Base-by-base conservation (phyloP, 352 stramenopile species). In the Pythium coloratum region DNA sequence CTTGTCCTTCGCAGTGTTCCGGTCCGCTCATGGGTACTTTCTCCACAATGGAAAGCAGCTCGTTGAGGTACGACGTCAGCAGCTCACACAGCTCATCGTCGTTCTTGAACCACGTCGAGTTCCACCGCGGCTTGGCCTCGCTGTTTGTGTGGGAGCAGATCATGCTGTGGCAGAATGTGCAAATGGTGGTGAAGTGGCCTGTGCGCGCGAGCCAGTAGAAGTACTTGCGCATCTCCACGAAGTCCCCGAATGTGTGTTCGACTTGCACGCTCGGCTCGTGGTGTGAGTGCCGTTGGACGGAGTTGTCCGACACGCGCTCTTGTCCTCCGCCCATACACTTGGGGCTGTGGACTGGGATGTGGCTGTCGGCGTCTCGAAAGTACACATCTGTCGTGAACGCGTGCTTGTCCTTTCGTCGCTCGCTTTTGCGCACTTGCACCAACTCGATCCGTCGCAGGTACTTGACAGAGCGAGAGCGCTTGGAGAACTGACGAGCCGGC, bases 161-260 rank as follows among this genome's bases (percentile, higher is more conserved):
- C 14, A 62, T 38, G 2, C 6, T n/a, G 1, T 57, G 38, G n/a
- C 62, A 67, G 32, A 62, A 62, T 40, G 13, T 5, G 28, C 62
- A 67, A 13, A 18, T 9, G 6, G 47, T 28, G 2, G 56, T 10
- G 16, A 62, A 38, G 40, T 67, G 62, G 44, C 62, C 61, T 30
- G 54, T 26, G 16, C 53, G 62, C 18, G 62, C 51, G 16, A 67
- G 36, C 26, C 61, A 33, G 24, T 62, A 67, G 26, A 46, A n/a
- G 42, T 67, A 53, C 26, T 67, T 16, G 28, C 62, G 62, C 24
- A 67, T 53, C 42, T 67, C 38, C 53, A 67, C 18, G 28, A 67
- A 57, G 14, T 55, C 62, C 6, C 36, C 42, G 40, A 50, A 62
- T 2, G 26, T 40, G 30, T 57, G n/a, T 36, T 67, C 50, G 36